Evolutionary conservation across 2,329 filamentous ascomycete genomes (phyloP), one percentile per base, ranked within the genome.

Genomic region (Pseudopithomyces chartarum): DNA sequence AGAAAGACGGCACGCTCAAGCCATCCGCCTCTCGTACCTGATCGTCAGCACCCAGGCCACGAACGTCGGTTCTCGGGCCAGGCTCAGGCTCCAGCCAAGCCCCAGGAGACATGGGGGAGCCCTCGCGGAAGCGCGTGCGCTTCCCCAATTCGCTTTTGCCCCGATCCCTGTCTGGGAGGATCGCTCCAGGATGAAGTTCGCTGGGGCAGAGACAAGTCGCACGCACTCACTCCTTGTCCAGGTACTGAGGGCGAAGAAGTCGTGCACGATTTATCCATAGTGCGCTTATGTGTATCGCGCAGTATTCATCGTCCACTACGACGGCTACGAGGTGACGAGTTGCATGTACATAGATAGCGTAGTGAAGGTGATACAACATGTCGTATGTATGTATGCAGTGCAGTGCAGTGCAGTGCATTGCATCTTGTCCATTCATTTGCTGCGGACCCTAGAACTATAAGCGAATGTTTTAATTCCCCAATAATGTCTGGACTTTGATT

Each of bases 251-350:
- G 34, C 5, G 47, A 34, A 40, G 10, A 40, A 40, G 40, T 13
- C 22, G 40, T n/a, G 47, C 47, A 50, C 47, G 19, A 40, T 50
- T 50, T 50, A 50, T 19, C 47, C 47, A 39, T 26, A 50, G 34
- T 40, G 33, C 22, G 4, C 32, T 36, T 38, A 48, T 48, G 20
- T 47, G 44, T n/a, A 36, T 19, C 33, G 34, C 11, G 44, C 34
- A 47, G 22, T 34, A 11, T 3, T 13, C 32, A 17, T 29, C 20
- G 19, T 48, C 23, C 17, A 26, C 17, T 22, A 19, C 10, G 32
- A 38, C 38, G 45, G 33, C 45, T 48, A 19, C 19, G 3, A 38
- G 19, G 13, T 5, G 32, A n/a, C 20, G 32, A 26, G 45, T 23
- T 38, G 20, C 45, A 48, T 6, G 33, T 26, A 10, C 32, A 50